Base-by-base conservation (phyloP, 169 alveolate genomes). In the Plasmodium yoelii region DNA sequence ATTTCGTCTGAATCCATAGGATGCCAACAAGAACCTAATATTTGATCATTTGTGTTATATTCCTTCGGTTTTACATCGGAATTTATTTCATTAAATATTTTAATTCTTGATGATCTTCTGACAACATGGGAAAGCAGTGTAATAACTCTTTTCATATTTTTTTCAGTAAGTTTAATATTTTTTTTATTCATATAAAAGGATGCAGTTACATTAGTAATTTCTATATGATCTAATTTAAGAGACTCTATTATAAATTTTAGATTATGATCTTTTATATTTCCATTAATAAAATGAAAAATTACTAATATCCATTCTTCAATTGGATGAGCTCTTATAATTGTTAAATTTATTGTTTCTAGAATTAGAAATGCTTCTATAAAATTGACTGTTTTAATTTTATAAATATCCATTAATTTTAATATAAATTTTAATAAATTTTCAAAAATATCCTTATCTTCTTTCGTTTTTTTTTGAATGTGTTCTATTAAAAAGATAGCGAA, bases 11-110 rank as follows among this genome's bases (percentile, higher is more conserved):
- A 61, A 19, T 51, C 34, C 53, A 80, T 82, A 2, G 90, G 90
- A 34, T 80, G 74, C 90, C 90, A 80, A 39, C 90, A 80, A 6
- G 90, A 80, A 15, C 90, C 90, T 51, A 80, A 67, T 13, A 65
- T 24, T 57, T 65, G 84, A 80, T 67, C 90, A 53, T 80, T 39
- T 53, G 65, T 39, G 1, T 80, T 51, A 2, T 49, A 44, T 26
- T 80, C 80, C 19, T 44, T 67, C 46, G 47, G 15, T 56, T 47
- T 74, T 28, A 12, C 22, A n/a, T 60, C 73, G 15, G 1, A 5
- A 34, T 74, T 60, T 9, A 42, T 28, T 3, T 28, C 44, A 42
- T 67, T 80, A 53, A 26, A 55, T 46, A 60, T 55, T 65, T 80
- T 64, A 80, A 80, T 65, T 51, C 90, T 67, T 19, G 80, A 67